phyloP scores from a whole-genome alignment of 257 asterid genomes.

The Jacaranda mimosifolia region DNA sequence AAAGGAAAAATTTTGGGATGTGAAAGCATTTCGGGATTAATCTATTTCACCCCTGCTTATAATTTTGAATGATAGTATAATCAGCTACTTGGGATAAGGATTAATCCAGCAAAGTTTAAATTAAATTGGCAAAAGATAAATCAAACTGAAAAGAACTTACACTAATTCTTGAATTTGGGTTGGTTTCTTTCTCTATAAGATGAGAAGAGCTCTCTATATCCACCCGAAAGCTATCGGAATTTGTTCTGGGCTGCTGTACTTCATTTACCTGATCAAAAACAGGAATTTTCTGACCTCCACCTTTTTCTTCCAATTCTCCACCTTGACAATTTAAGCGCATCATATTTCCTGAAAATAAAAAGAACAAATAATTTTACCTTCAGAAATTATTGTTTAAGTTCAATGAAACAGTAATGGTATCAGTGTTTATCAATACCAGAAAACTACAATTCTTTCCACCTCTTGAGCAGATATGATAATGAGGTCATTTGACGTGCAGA shows the following conservation, averaged over 20 bases:
- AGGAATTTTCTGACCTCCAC: constrained; percentile 38
- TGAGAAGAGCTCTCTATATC: constrained; percentile 64
- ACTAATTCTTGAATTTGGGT: constrained; percentile 55
- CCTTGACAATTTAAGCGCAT: constrained; percentile 31
- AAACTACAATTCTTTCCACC: constrained; percentile 22
- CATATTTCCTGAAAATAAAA: constrained; percentile 42
- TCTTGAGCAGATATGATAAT: constrained; percentile 12
- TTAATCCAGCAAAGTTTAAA: too few species aligned
- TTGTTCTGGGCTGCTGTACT: constrained; percentile 6
- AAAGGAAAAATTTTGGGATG: background rate
- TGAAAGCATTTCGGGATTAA: too few species aligned
- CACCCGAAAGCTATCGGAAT: constrained; percentile 58
- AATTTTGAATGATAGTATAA: too few species aligned
- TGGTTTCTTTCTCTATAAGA: constrained; percentile 49
- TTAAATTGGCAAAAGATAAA: too few species aligned
- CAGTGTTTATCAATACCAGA: background rate
- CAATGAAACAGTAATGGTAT: constrained; percentile 27
- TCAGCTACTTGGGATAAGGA: too few species aligned
- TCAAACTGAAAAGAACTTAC: constrained; percentile 38
- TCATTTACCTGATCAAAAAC: constrained; percentile 45
- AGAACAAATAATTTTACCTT: background rate
- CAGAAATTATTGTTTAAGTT: background rate
- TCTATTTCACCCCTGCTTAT: too few species aligned
- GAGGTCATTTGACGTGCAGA: background rate
- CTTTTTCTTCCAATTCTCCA: constrained; percentile 37